Percentiles rank a stretch among this genome's conserved stretches.
These are phyloP conservation scores for Uronychia setigera DNA, from an alignment of 73 alveolate genomes.

Conservation along the genomic window DNA sequence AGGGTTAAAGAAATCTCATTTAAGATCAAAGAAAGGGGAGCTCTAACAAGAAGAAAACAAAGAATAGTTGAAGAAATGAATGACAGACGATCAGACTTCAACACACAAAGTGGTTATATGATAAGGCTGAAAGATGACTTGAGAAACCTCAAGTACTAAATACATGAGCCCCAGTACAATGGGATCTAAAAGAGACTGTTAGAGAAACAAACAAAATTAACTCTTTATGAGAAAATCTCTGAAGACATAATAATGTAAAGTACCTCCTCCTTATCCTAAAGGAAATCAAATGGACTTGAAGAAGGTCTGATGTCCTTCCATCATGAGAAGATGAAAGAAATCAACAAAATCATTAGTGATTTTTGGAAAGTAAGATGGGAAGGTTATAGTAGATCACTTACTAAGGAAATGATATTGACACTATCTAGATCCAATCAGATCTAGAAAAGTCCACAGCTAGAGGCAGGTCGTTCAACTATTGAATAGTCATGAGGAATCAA, in stretches of 20 bases:
- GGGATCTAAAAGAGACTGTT: slow-evolving; percentile 36
- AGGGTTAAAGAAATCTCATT: background rate
- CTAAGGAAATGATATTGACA: slow-evolving; percentile 95
- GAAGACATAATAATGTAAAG: slow-evolving; percentile 38
- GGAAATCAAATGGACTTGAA: slow-evolving; percentile 83
- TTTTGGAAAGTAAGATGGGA: slow-evolving; percentile 83
- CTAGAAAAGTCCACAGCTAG: slow-evolving; percentile 79
- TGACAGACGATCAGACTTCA: background rate
- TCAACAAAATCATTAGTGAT: slow-evolving; percentile 86
- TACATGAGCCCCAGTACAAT: slow-evolving; percentile 9
- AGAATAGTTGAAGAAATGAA: background rate
- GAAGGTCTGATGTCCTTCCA: slow-evolving; percentile 92
- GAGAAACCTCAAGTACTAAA: background rate
- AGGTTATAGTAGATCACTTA: slow-evolving; percentile 91
- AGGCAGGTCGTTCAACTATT: slow-evolving; percentile 84
- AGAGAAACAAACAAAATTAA: slow-evolving; percentile 33
- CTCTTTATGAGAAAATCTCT: slow-evolving; percentile 41
- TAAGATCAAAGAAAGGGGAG: background rate
- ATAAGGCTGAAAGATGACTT: slow-evolving; percentile 9
- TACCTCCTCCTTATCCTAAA: background rate
- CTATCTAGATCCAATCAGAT: slow-evolving; percentile 92
- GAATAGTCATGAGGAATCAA: slow-evolving; percentile 83
- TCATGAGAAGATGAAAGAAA: slow-evolving; percentile 96
- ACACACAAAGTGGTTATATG: background rate
- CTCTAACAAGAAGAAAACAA: background rate